Evolutionary conservation across 2,329 filamentous ascomycete species (phyloP).

Genomic region (Diplocarpon mali): DNA sequence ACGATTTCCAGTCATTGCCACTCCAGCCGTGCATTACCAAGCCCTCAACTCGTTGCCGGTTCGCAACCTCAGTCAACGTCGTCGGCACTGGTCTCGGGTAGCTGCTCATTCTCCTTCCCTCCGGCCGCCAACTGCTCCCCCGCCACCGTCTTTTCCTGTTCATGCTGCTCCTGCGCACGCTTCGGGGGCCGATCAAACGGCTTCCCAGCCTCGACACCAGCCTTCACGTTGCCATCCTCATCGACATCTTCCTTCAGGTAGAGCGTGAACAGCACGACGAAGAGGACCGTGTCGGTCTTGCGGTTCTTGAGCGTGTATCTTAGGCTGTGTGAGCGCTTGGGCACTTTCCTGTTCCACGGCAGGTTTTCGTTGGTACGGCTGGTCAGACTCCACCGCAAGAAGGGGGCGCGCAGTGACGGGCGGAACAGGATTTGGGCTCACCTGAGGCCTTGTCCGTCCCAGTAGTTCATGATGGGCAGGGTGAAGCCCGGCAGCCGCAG

Average conservation of each 20-base stretch:
- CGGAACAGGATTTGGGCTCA: constrained; percentile 29
- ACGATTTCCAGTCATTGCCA: no score
- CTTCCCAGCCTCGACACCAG: constrained; percentile 24
- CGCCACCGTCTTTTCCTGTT: constrained; percentile 11
- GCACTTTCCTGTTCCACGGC: constrained; percentile 21
- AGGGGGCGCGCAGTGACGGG: constrained; percentile 24
- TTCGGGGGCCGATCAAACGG: constrained; percentile 16
- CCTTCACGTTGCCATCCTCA: constrained; percentile 44
- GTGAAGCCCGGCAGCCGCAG: constrained; percentile 63
- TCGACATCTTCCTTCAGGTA: constrained; percentile 56
- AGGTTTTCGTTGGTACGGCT: constrained; percentile 5
- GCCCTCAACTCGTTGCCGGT: no score
- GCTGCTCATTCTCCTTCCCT: constrained; percentile 4
- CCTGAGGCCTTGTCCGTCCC: constrained; percentile 69
- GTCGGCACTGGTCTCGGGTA: constrained; percentile 17
- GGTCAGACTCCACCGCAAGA: not conserved
- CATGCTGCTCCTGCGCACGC: constrained; percentile 9
- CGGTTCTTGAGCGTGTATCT: constrained; percentile 88
- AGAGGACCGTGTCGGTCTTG: constrained; percentile 60
- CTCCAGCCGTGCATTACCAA: no score
- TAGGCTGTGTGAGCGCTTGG: constrained; percentile 62
- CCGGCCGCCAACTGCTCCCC: constrained; percentile 11
- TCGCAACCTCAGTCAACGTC: constrained; percentile 19
- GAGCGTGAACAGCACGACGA: constrained; percentile 72
- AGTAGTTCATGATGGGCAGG: constrained; percentile 63